These are phyloP conservation scores for Dichotomopilus funicola DNA, from an alignment of 2,329 filamentous ascomycete species.

Conservation along the genomic window DNA sequence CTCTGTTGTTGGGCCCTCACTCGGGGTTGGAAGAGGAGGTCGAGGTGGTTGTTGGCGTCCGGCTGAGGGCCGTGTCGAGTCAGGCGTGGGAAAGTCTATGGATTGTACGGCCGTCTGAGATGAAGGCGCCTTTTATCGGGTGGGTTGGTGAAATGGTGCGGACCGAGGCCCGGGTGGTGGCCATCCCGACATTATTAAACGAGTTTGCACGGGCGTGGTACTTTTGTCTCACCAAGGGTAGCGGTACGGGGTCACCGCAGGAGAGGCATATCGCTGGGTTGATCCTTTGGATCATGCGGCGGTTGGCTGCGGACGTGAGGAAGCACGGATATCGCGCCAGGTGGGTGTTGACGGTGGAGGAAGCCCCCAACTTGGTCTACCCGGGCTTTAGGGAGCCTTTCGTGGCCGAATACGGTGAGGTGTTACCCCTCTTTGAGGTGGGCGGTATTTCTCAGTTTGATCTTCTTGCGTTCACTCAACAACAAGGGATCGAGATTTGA, in stretches of 20 bases:
- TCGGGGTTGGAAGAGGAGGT: background rate
- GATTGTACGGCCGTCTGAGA: background rate
- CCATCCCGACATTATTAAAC: conserved; percentile 10
- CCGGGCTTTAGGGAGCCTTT: conserved; percentile 9
- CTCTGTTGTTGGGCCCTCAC: too few relatives aligned
- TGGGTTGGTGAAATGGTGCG: conserved; percentile 5
- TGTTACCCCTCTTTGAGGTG: background rate
- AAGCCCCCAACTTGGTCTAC: conserved; percentile 10
- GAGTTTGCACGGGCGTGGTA: conserved; percentile 9
- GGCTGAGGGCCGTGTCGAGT: conserved; percentile 26
- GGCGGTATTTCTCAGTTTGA: too few relatives aligned
- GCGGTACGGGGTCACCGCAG: background rate
- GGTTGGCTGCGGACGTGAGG: background rate
- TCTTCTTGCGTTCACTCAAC: too few relatives aligned
- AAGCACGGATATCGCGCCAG: background rate
- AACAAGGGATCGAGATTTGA: too few relatives aligned
- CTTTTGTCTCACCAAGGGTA: background rate
- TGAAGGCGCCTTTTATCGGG: conserved; percentile 1
- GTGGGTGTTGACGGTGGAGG: conserved; percentile 1
- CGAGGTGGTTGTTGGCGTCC: background rate
- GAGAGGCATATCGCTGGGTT: background rate
- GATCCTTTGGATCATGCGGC: conserved; percentile 8
- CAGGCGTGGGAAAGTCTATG: conserved; percentile 6
- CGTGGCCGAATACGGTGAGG: background rate
- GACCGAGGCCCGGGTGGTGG: conserved; percentile 8